phyloP scores from a whole-genome alignment of 345 rosid species.

The Diplotaxis tenuifolia region DNA sequence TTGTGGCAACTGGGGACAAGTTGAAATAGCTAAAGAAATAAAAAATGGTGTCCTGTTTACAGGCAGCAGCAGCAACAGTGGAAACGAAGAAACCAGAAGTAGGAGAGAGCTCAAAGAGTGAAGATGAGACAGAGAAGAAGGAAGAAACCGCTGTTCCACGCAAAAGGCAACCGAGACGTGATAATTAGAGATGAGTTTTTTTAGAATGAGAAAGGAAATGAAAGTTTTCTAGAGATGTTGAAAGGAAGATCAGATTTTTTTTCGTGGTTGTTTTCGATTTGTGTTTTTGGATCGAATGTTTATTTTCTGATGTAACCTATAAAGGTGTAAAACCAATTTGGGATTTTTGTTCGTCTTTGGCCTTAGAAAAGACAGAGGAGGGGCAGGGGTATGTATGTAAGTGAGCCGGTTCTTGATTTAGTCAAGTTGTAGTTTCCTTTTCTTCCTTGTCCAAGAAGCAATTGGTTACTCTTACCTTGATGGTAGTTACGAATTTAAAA shows the following conservation, averaged over 20 bases:
- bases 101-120: constrained; percentile 47
- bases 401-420: constrained; percentile 12
- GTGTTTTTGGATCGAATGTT: constrained; percentile 14
- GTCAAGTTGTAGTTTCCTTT: constrained; percentile 20
- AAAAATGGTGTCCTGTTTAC: constrained; percentile 10
- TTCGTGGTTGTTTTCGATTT: not conserved
- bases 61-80: constrained; percentile 46
- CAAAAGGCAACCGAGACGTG: constrained; percentile 58
- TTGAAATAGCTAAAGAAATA: constrained; percentile 3
- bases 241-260: not conserved
- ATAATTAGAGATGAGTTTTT: constrained; percentile 33
- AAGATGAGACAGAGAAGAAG: constrained; percentile 50
- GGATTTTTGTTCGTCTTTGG: constrained; percentile 4
- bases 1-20: not conserved
- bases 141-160: constrained; percentile 52
- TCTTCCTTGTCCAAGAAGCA: not conserved
- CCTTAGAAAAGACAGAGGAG: not conserved
- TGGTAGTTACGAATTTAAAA: no score
- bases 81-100: constrained; percentile 43
- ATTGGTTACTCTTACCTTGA: constrained; percentile 1
- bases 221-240: constrained; percentile 5
- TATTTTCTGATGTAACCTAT: constrained; percentile 9
- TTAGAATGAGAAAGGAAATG: constrained; percentile 2
- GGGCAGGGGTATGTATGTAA: not conserved
- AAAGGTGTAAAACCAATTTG: constrained; percentile 19